Base-by-base conservation (phyloP, 331 rosid species). In the Dryas integrifolia region DNA sequence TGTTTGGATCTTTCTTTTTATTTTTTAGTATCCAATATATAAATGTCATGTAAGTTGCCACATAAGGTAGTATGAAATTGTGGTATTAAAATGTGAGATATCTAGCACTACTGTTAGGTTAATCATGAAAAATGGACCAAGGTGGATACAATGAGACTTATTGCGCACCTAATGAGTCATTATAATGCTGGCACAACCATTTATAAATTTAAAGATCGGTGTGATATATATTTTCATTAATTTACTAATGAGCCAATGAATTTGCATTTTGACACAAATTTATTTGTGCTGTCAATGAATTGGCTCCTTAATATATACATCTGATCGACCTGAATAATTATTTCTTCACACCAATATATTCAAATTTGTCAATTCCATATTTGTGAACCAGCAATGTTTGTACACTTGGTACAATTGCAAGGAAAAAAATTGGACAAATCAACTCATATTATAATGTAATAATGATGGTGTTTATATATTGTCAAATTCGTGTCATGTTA, bases 211-310 rank as follows among this genome's bases (percentile, higher is more conserved):
- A 69, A 52, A 58, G 64, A 39, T n/a, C 14, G 3, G 2, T 30
- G 35, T 30, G 35, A 30, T 30, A 70, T 10, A 5, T 24, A 15
- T 9, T 67, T 24, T 5, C 47, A 43, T 43, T 53, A 52, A 14
- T 45, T 26, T 38, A 38, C 43, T 18, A 15, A 57, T n/a, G 41
- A 24, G 58, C 52, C 44, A 38, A 67, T 56, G 55, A 45, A 7
- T 21, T 65, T 49, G 35, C 3, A 30, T 30, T 30, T n/a, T 49
- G 0, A 13, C 16, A 1, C 7, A 62, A 38, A 3, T 6, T 59
- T 16, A 15, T 14, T 41, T 72, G 52, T 18, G 62, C 9, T 74
- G 72, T 38, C 67, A 79, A 68, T 79, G 51, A 62, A 63, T 59
- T 73, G 75, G 70, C 69, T 58, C 21, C 35, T 38, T 38, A 21